phyloP scores from a whole-genome alignment of 176 grass and related monocot genomes.

The Triticum monococcum region DNA sequence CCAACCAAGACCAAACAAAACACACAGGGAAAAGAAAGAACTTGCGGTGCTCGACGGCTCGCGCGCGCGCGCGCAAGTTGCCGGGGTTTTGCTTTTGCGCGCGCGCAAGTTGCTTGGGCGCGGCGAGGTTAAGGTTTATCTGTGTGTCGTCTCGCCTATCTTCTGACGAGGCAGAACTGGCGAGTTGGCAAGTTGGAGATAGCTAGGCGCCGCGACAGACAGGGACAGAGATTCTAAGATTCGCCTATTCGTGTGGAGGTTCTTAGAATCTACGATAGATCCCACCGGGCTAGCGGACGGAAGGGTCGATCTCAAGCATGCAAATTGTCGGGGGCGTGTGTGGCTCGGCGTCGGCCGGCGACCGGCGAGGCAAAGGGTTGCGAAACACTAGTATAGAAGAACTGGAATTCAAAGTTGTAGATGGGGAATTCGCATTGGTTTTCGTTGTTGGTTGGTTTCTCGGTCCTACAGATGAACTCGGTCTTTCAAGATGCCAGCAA shows the following conservation, averaged over 20 bases:
- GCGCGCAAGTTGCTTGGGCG: not conserved
- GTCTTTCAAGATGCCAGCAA: not conserved
- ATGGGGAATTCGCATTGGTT: no score
- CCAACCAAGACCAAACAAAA: not conserved
- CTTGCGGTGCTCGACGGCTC: not conserved
- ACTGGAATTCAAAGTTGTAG: no score
- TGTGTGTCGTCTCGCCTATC: not conserved
- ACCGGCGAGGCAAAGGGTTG: not conserved
- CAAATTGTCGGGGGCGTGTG: not conserved
- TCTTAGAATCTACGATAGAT: not conserved
- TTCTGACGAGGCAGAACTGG: not conserved
- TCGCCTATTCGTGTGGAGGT: not conserved
- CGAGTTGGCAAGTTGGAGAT: not conserved
- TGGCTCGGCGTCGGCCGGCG: not conserved
- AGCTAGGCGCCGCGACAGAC: not conserved
- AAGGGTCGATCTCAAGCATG: not conserved
- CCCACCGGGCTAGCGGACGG: not conserved
- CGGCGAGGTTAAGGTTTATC: not conserved
- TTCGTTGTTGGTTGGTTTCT: not conserved
- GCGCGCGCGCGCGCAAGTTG: not conserved
- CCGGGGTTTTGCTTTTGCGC: not conserved
- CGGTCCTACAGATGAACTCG: not conserved
- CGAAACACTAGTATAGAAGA: no score
- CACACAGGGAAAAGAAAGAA: not conserved
- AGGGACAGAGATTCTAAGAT: not conserved